Percentiles rank a stretch among this genome's conserved stretches.
These are phyloP conservation scores for Pulveroboletus sp. DNA, from an alignment of 768 basidiomycete genomes.

Conservation along the genomic window DNA sequence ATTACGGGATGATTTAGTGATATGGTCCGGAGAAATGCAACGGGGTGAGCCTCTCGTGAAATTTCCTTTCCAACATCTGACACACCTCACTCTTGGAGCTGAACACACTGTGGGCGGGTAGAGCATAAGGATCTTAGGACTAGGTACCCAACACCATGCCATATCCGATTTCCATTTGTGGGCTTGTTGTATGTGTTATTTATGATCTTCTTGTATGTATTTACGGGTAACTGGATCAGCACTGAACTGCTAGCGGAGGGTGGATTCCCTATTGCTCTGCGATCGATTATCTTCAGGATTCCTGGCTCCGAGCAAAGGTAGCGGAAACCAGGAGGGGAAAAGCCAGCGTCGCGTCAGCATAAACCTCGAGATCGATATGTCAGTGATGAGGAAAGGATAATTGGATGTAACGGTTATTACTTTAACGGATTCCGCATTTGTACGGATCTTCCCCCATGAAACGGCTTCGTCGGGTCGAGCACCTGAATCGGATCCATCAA, in stretches of 20 bases:
- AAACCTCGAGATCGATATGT: slow-evolving; percentile 45
- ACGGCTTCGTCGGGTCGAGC: slow-evolving; percentile 97
- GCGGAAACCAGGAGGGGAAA: slow-evolving; percentile 95
- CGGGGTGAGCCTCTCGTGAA: slow-evolving; percentile 28
- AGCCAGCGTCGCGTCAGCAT: slow-evolving; percentile 94
- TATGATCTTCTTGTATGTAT: slow-evolving; percentile 5
- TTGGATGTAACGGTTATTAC: slow-evolving; percentile 36
- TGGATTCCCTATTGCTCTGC: not conserved
- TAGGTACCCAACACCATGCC: slow-evolving; percentile 1
- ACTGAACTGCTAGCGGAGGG: not conserved
- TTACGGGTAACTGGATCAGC: not conserved
- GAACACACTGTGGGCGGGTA: slow-evolving; percentile 21
- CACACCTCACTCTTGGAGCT: slow-evolving; percentile 16
- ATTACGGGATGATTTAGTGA: slow-evolving; percentile 76
- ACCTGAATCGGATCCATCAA: slow-evolving; percentile 97
- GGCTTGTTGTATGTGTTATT: slow-evolving; percentile 11
- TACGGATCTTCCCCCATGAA: slow-evolving; percentile 97
- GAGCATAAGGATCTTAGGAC: not conserved
- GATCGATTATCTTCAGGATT: not conserved
- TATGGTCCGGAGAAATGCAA: slow-evolving; percentile 80
- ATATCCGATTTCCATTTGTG: not conserved
- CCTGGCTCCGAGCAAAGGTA: slow-evolving; percentile 67
- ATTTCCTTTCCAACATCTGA: slow-evolving; percentile 11
- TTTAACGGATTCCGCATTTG: slow-evolving; percentile 79
- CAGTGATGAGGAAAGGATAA: slow-evolving; percentile 1